Percentiles rank a stretch among this genome's conserved stretches.
Evolutionary conservation across 441 rosid species (phyloP).

Genomic region (Lepidium campestre): DNA sequence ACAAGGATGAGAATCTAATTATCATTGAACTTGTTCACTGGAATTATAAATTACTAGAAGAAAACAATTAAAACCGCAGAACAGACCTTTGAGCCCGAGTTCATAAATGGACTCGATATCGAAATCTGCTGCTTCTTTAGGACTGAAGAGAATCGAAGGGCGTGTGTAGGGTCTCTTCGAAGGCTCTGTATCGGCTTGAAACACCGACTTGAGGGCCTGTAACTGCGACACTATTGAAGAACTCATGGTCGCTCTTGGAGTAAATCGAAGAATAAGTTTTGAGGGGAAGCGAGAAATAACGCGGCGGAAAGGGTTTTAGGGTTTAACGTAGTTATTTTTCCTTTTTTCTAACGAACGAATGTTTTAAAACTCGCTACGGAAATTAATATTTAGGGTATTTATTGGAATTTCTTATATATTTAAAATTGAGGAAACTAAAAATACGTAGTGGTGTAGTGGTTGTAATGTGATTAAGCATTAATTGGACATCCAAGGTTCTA

Average conservation of each 20-base stretch:
- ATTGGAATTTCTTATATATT: no score
- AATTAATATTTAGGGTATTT: no score
- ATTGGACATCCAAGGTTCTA: no score
- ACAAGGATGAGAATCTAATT: not conserved
- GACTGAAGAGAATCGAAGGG: conserved; percentile 31
- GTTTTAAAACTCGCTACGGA: no score
- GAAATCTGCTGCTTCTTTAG: conserved; percentile 50
- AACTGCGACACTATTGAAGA: conserved; percentile 61
- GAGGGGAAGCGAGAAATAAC: not conserved
- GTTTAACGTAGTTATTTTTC: conserved; percentile 5
- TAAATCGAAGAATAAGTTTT: not conserved
- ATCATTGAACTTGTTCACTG: not conserved
- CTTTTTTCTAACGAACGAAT: no score
- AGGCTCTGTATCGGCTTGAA: conserved; percentile 47
- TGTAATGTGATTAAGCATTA: no score
- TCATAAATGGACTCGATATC: conserved; percentile 61
- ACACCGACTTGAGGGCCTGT: conserved; percentile 49
- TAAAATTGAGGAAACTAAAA: no score
- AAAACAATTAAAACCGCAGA: not conserved
- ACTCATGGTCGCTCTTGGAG: conserved; percentile 33
- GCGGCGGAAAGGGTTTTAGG: conserved; percentile 27
- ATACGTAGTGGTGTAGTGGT: no score
- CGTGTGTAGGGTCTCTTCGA: conserved; percentile 32
- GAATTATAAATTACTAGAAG: not conserved
- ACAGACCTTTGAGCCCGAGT: conserved; percentile 65